phyloP scores from a whole-genome alignment of 192 early-diverging fungal species.

The Coemansia sp. region DNA sequence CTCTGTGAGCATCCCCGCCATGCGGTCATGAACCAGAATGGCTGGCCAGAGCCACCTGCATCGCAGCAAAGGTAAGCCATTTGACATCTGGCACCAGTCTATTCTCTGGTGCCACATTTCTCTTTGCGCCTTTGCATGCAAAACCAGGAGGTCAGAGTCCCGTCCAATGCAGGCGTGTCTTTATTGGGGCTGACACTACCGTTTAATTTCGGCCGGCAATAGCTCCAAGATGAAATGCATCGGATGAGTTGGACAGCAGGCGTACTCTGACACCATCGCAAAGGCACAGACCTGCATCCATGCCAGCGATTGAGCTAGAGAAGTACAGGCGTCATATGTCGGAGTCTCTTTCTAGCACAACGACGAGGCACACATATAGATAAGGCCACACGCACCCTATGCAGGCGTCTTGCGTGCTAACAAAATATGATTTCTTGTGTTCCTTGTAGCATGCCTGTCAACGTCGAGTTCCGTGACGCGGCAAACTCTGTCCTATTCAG shows the following conservation, averaged over 20 bases:
- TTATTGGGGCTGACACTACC: background rate
- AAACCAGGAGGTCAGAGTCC: background rate
- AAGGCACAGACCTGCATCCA: background rate
- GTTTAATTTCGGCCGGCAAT: background rate
- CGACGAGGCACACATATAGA: background rate
- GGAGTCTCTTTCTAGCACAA: background rate
- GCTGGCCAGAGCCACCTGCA: background rate
- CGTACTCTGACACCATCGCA: background rate
- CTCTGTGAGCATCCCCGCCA: background rate
- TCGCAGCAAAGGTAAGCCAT: slow-evolving; percentile 5
- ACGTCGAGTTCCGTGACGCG: slow-evolving; percentile 55
- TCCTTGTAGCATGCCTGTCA: slow-evolving; percentile 24
- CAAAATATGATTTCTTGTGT: background rate
- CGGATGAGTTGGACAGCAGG: background rate
- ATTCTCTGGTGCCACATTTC: background rate
- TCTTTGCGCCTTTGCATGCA: background rate
- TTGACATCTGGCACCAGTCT: background rate
- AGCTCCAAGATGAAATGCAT: background rate
- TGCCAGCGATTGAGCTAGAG: background rate
- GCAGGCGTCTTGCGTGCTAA: background rate
- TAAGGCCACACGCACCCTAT: background rate
- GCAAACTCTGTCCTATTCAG: slow-evolving; percentile 36
- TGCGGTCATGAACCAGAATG: background rate
- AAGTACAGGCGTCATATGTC: background rate
- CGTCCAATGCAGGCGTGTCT: background rate